Conservation (phyloP, 345 rosid species). For the Pugionium dolabratum region DNA sequence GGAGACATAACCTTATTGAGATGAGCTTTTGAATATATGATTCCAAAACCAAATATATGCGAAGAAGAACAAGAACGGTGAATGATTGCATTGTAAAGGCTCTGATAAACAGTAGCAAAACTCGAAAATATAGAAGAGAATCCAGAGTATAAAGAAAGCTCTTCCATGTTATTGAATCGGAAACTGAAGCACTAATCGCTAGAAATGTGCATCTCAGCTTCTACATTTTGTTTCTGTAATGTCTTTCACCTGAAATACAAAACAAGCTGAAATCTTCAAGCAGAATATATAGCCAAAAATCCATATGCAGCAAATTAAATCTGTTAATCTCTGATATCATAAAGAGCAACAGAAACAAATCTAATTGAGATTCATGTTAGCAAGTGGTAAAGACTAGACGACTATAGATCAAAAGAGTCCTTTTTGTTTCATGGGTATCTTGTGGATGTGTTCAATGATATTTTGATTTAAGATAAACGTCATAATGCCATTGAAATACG, state of each 20-base stretch:
- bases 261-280: constrained; percentile 6
- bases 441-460: too few relatives aligned
- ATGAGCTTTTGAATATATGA: not conserved
- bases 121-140: not conserved
- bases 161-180: constrained; percentile 16
- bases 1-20: not conserved
- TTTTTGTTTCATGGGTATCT: too few relatives aligned
- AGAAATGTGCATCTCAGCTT: constrained; percentile 5
- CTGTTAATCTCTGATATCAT: too few relatives aligned
- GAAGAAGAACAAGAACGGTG: not conserved
- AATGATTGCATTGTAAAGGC: not conserved
- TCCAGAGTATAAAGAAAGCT: constrained; percentile 14
- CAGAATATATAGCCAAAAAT: not conserved
- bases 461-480: too few relatives aligned
- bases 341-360: too few relatives aligned
- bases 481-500: too few relatives aligned
- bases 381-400: too few relatives aligned
- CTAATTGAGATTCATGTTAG: too few relatives aligned
- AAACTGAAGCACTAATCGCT: constrained; percentile 3
- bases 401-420: too few relatives aligned
- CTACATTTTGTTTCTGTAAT: not conserved
- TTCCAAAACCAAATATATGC: not conserved
- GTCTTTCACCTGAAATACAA: constrained; percentile 18
- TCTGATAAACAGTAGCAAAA: not conserved
- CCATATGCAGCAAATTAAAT: too few relatives aligned